A percentile compares a stretch with the other conserved stretches of the same genome.
Evolutionary conservation across 202 grass and related monocot genomes (phyloP).

Genomic region (Brachypodium distachyon): DNA sequence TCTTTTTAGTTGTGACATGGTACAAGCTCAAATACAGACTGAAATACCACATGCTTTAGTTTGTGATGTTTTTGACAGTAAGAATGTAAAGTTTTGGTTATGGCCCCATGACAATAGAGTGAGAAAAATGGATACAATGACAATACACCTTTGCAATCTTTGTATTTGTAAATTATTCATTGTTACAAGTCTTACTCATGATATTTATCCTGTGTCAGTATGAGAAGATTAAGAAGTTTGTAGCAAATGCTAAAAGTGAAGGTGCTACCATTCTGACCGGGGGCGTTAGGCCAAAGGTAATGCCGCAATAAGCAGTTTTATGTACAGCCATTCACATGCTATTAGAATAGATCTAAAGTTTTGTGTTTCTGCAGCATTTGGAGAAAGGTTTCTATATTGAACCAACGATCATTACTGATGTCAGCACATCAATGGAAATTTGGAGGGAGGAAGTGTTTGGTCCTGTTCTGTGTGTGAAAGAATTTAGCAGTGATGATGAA

Average conservation of each 20-base stretch:
- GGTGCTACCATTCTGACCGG: slow-evolving; percentile 84
- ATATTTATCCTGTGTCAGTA: slow-evolving; percentile 57
- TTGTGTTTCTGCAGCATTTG: slow-evolving; percentile 61
- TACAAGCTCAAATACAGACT: not conserved
- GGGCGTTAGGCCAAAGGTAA: slow-evolving; percentile 77
- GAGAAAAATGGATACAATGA: not conserved
- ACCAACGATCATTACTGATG: slow-evolving; percentile 76
- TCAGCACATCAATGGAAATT: slow-evolving; percentile 95
- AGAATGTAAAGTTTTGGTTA: not conserved
- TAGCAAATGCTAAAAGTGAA: slow-evolving; percentile 70
- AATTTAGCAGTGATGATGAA: slow-evolving; percentile 91
- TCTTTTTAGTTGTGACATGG: not conserved
- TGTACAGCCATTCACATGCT: not conserved
- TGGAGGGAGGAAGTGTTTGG: slow-evolving; percentile 99
- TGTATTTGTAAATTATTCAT: not conserved
- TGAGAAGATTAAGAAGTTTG: slow-evolving; percentile 79
- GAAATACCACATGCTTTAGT: not conserved
- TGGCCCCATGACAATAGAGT: not conserved
- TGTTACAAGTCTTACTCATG: not conserved
- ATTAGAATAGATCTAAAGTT: slow-evolving; percentile 17
- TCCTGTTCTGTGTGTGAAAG: slow-evolving; percentile 81
- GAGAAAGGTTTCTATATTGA: slow-evolving; percentile 91
- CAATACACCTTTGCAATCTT: not conserved
- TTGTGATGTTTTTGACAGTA: not conserved
- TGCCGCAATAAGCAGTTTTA: not conserved